Base-by-base conservation (phyloP, 257 asterid genomes). In the Solanum clarkiae region DNA sequence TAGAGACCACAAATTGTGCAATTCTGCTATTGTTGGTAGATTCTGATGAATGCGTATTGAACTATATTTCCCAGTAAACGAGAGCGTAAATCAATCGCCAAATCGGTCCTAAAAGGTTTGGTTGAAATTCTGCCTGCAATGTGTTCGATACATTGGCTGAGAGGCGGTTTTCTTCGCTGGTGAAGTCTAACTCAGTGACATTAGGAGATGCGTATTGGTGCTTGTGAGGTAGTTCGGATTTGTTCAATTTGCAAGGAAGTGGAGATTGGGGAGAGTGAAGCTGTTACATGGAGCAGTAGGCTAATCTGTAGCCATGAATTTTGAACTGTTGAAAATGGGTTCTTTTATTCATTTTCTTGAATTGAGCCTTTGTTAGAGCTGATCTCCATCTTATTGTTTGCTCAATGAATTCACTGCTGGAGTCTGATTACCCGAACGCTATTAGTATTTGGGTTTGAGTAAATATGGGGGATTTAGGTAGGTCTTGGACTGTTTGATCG, bases 101-200 rank as follows among this genome's bases (percentile, higher is more conserved):
- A n/a, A 17, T 3, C 18, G 3, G 26, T 36, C 2, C 9, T 18
- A 40, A 32, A 17, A 70, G 1, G 53, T 40, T 40, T 18, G 17
- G 16, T 40, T 70, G 42, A 70, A 40, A 22, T 40, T 36, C 2
- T 40, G 54, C 79, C 26, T 40, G 53, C 79, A 40, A 40, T 18
- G 2, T 70, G 54, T 70, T 40, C 22, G 79, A 70, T 1, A 2
- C 18, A 40, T 40, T 70, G 29, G 10, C 16, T 40, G 53, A 24
- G 63, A 8, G 10, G 18, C 0, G 12, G 20, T 56, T 56, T 56
- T 56, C 7, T 18, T 0, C 3, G 5, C 3, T 0, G 63, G 12
- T 8, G 63, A 56, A 56, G 63, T 56, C 63, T 18, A 8, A 22
- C 66, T 5, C 9, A 20, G 66, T 10, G 66, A 59, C 66, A 20